These are phyloP conservation scores for Pochonia chlamydosporia DNA, from an alignment of 2,329 filamentous ascomycete genomes.

Conservation along the genomic window DNA sequence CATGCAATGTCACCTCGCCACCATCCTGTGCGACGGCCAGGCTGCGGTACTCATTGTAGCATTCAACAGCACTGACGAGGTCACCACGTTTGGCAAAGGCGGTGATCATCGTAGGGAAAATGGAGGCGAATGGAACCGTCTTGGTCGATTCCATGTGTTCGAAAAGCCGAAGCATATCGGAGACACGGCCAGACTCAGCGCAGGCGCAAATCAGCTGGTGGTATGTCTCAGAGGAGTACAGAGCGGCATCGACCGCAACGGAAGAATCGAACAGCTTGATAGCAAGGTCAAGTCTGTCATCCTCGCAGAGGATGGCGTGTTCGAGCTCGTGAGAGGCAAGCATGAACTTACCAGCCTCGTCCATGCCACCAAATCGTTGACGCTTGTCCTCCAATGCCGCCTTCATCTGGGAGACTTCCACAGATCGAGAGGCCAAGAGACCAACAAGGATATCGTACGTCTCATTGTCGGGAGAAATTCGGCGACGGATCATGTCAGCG, in stretches of 20 bases:
- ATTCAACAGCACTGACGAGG: conserved; percentile 81
- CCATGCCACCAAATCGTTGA: conserved; percentile 78
- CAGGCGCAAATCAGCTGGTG: conserved; percentile 81
- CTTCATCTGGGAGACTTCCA: conserved; percentile 71
- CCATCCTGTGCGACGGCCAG: conserved; percentile 81
- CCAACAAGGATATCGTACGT: conserved; percentile 87
- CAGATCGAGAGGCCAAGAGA: conserved; percentile 71
- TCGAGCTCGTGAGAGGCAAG: conserved; percentile 83
- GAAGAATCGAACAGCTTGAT: conserved; percentile 81
- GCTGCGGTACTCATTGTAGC: conserved; percentile 90
- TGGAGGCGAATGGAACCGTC: conserved; percentile 68
- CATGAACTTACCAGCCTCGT: conserved; percentile 80
- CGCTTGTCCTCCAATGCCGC: conserved; percentile 73
- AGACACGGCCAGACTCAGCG: conserved; percentile 71
- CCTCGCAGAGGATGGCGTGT: conserved; percentile 77
- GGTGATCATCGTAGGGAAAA: conserved; percentile 92
- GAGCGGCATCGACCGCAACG: conserved; percentile 52
- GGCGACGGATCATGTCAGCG: conserved; percentile 87
- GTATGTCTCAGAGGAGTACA: conserved; percentile 78
- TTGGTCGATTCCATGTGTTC: conserved; percentile 82
- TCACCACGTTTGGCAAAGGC: conserved; percentile 81
- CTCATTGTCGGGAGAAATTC: conserved; percentile 71
- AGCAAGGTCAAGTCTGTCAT: conserved; percentile 80
- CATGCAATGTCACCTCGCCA: conserved; percentile 60
- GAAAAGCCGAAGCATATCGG: conserved; percentile 87